A percentile compares a stretch with the other conserved stretches of the same genome.
These are phyloP conservation scores for Ganoderma lucidum DNA, from an alignment of 1,284 basidiomycete genomes.

Conservation along the genomic window DNA sequence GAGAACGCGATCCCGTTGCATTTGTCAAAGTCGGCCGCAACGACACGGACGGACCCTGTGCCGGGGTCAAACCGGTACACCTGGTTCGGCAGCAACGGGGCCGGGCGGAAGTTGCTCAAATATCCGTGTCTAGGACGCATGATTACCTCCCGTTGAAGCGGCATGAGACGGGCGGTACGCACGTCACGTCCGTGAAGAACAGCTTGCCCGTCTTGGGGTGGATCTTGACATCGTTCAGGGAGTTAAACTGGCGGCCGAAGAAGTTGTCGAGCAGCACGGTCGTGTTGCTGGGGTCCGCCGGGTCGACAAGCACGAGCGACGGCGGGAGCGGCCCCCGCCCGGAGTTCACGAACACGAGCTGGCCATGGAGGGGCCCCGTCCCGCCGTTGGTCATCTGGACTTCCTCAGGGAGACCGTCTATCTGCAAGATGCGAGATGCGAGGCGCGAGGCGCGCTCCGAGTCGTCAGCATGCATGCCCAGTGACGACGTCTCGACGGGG, in stretches of 20 bases:
- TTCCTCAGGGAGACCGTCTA: constrained; percentile 52
- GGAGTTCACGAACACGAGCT: constrained; percentile 71
- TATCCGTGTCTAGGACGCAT: constrained; percentile 64
- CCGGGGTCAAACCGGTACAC: constrained; percentile 77
- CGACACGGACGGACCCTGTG: constrained; percentile 69
- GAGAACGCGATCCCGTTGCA: constrained; percentile 77
- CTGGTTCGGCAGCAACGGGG: constrained; percentile 71
- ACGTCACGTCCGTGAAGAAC: constrained; percentile 8
- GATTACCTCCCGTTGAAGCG: neutral
- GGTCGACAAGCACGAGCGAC: constrained; percentile 72
- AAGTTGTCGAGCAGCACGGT: constrained; percentile 47
- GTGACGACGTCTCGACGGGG: constrained; percentile 56
- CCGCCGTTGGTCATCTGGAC: constrained; percentile 81
- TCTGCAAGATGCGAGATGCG: constrained; percentile 8
- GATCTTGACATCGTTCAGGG: constrained; percentile 55
- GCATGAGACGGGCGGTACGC: neutral
- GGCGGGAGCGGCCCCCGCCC: constrained; percentile 72
- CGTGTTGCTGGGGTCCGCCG: constrained; percentile 55
- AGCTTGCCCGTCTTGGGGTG: constrained; percentile 63
- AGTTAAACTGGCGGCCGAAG: constrained; percentile 84
- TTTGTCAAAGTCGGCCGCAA: constrained; percentile 72
- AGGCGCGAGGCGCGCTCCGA: no score
- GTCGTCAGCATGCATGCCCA: constrained; percentile 44
- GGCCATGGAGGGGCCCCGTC: constrained; percentile 70
- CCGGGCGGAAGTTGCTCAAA: constrained; percentile 68